Evolutionary conservation across 148 eudicot genomes (phyloP), one percentile per base, ranked within the genome.

Genomic region (Rhododendron kiyosumense): DNA sequence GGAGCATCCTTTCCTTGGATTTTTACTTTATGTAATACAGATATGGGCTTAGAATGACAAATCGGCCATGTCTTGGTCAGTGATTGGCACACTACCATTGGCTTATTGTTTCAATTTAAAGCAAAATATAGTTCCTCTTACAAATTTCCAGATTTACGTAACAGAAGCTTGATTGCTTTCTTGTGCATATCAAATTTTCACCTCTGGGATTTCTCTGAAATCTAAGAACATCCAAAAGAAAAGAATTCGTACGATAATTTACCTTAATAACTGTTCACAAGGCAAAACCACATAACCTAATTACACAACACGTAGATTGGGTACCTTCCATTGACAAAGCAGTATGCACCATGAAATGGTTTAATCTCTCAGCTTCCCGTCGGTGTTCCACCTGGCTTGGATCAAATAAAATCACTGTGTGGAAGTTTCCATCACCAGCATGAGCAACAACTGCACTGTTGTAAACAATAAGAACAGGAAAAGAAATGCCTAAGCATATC

Each of bases 341-440:
- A 73, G 95, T 87, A 82, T 92, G 92, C 85, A 97, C 99, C 98
- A 97, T 97, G 87, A 92, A 94, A 78, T 93, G 93, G 90, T 93
- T 95, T 77, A 97, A 91, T 81, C 98, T 94, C 89, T 95, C 99
- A 57, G 99, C 99, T 90, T 97, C 99, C 85, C 77, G 90, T 83
- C 95, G 86, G 74, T 97, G 98, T 79, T 92, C 94, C 87, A 93
- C 95, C 18, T 90, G 80, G 71, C 84, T 89, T 78, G 99, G 98
- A 90, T 97, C 94, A 89, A 97, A 97, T 36, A 97, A 83, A 87
- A 97, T 91, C 30, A 94, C 89, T 0, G 96, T 91, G 88, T 97
- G 99, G 90, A 97, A 97, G 92, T 97, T 97, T 28, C 99, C 99
- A 32, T 97, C 99, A 88, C 99, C 99, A 85, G 99, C 98, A 95